Evolutionary conservation across 768 basidiomycete genomes (phyloP).

Genomic region (Leucocoprinus leucothites): DNA sequence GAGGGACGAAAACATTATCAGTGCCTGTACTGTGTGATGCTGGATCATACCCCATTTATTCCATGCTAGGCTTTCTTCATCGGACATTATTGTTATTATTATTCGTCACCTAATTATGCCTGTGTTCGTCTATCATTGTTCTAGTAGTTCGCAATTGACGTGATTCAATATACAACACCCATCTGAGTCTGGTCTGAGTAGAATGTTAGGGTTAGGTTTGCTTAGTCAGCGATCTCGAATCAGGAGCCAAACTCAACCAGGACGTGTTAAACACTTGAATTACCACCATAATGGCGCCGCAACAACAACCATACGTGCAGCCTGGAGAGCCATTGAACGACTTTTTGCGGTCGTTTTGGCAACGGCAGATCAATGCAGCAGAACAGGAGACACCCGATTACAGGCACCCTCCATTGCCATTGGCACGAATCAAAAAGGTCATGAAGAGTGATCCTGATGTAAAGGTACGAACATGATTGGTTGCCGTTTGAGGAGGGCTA

Average conservation of each 20-base stretch:
- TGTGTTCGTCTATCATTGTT: neutral
- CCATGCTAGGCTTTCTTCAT: neutral
- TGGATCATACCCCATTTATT: neutral
- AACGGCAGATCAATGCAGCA: slow-evolving; percentile 79
- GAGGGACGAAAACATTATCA: neutral
- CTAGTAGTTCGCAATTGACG: too few species aligned
- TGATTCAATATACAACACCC: too few species aligned
- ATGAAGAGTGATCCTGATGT: slow-evolving; percentile 99
- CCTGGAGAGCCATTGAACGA: slow-evolving; percentile 84
- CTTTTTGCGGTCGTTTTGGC: slow-evolving; percentile 88
- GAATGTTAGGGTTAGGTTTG: slow-evolving; percentile 7
- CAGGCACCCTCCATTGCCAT: slow-evolving; percentile 81
- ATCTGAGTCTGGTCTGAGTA: too few species aligned
- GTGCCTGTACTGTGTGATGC: slow-evolving; percentile 10
- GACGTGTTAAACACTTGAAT: neutral
- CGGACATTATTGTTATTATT: neutral
- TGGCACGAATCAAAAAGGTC: slow-evolving; percentile 97
- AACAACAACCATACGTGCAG: slow-evolving; percentile 64
- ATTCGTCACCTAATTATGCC: slow-evolving; percentile 1
- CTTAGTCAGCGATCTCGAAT: slow-evolving; percentile 5
- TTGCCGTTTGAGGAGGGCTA: slow-evolving; percentile 11
- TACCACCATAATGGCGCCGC: slow-evolving; percentile 11
- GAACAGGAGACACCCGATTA: slow-evolving; percentile 90
- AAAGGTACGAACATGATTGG: slow-evolving; percentile 56
- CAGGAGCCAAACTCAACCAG: neutral